Evolutionary conservation across 108 stramenopile genomes (phyloP), one percentile per base, ranked within the genome.

Genomic region (Nitzschia putrida): DNA sequence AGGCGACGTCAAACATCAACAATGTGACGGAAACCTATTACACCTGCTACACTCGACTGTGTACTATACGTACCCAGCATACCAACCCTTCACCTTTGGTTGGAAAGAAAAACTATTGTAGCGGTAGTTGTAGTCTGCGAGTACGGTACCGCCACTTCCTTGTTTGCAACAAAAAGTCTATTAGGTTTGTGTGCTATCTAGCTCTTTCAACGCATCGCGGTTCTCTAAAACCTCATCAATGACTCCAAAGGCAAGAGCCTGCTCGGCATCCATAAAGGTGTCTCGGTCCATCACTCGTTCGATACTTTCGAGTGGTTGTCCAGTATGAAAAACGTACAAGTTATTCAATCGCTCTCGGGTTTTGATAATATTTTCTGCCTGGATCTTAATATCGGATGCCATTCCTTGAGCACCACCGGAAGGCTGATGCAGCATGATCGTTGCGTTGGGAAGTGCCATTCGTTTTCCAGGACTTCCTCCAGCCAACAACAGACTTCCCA

Each of bases 391-490:
- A 68, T 98, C 97, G 34, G 80, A 67, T 7, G 97, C 97, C 96
- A 94, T 95, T 16, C 97, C 97, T 67, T 92, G 92, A 10, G 96
- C 96, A 0, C 97, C 97, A 0, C 97, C 97, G 25, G 73, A 76
- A 3, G 97, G 97, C 73, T 98, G 97, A 78, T 97, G 97, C 25
- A 98, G 61, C 97, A 98, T 98, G 55, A 97, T 92, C 25, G 91
- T 78, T 4, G 95, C 86, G 84, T 97, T 97, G 9, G 95, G 95
- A 64, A 94, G 54, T 22, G 93, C 88, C 74, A 72, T 85, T 8
- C 93, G 83, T 77, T 82, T 85, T 0, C 89, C 92, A 0, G 80
- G 76, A 41, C 76, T 74, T 0, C 97, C 97, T 1, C 94, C 96
- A 11, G 95, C 91, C 57, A 98, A 76, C 0, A 98, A 71, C 18